Evolutionary conservation across 345 rosid genomes (phyloP).

Genomic region (Corymbia maculata): DNA sequence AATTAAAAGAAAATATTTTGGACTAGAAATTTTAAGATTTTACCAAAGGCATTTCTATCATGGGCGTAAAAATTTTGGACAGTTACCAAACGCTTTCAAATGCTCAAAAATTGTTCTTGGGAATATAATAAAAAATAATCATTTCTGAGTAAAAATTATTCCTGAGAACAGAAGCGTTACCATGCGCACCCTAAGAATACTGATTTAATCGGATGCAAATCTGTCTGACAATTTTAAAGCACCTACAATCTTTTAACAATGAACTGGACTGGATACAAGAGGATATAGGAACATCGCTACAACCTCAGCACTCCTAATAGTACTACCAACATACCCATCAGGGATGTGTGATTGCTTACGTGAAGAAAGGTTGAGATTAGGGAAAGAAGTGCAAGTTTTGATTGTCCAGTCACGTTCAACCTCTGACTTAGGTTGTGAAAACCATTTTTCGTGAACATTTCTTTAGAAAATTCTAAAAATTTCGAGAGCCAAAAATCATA

Average conservation of each 20-base stretch:
- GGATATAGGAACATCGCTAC: neutral
- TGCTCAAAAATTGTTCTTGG: too few species aligned
- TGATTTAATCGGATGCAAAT: neutral
- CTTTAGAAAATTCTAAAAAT: neutral
- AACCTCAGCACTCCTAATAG: neutral
- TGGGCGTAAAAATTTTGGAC: too few species aligned
- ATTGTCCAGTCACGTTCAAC: neutral
- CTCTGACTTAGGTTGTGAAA: neutral
- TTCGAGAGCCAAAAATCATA: accelerated
- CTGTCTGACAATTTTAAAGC: neutral
- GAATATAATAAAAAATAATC: too few species aligned
- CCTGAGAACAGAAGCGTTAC: too few species aligned
- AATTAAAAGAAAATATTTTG: too few species aligned
- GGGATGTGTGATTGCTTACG: neutral
- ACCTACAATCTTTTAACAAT: neutral
- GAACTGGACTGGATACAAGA: neutral
- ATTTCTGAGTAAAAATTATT: too few species aligned
- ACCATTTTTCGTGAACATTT: neutral
- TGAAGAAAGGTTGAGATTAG: neutral
- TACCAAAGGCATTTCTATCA: too few species aligned
- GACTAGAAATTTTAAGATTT: too few species aligned
- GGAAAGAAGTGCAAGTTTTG: neutral
- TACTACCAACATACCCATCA: neutral
- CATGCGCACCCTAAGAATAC: too few species aligned
- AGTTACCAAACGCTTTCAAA: too few species aligned